Conservation (phyloP, 192 early-diverging fungal genomes). For the Coemansia sp. region DNA sequence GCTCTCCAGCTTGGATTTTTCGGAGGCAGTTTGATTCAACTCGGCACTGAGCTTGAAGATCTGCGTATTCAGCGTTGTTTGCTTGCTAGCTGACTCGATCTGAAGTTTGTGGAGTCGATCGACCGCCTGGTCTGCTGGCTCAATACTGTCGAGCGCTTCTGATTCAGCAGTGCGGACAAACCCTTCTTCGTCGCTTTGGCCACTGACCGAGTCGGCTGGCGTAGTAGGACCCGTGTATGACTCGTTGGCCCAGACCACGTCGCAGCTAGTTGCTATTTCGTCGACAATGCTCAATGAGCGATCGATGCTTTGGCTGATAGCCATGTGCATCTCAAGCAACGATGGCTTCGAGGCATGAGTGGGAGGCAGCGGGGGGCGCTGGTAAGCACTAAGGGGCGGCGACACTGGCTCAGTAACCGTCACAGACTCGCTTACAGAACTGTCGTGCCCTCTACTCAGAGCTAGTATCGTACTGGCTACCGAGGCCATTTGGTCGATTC, state of each 20-base stretch:
- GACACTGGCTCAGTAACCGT: not conserved
- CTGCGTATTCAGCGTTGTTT: constrained; percentile 18
- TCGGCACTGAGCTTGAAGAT: constrained; percentile 17
- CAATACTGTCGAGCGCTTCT: not conserved
- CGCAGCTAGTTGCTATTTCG: constrained; percentile 12
- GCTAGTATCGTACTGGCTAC: constrained; percentile 7
- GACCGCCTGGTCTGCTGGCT: not conserved
- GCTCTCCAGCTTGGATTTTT: not conserved
- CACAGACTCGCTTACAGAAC: not conserved
- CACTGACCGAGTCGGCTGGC: not conserved
- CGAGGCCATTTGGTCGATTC: not conserved
- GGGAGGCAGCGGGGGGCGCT: constrained; percentile 12
- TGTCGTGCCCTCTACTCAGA: not conserved
- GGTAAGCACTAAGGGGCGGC: not conserved
- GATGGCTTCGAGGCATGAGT: not conserved
- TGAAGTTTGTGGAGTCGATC: not conserved
- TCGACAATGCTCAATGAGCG: constrained; percentile 18
- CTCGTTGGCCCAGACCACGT: not conserved
- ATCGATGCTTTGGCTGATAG: constrained; percentile 22
- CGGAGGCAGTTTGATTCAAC: constrained; percentile 5
- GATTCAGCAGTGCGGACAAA: not conserved
- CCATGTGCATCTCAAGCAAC: constrained; percentile 16
- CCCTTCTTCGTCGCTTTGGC: not conserved
- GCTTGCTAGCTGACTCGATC: not conserved
- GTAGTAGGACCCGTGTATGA: not conserved